Conservation (phyloP, 768 basidiomycete genomes). For the Hemileccinum impolitum region DNA sequence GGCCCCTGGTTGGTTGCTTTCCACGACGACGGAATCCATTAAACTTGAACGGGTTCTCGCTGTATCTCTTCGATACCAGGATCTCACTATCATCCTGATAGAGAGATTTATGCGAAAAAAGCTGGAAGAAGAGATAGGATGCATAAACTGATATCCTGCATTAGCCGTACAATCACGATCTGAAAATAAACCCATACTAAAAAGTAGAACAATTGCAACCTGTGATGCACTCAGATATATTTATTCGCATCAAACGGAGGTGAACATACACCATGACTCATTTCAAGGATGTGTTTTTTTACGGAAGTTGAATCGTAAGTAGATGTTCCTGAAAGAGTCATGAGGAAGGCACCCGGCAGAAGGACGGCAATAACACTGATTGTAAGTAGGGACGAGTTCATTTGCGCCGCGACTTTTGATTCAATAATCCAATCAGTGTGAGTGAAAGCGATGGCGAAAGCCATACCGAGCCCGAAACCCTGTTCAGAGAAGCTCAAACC, state of each 20-base stretch:
- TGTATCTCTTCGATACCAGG: slow-evolving; percentile 39
- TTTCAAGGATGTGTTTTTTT: slow-evolving; percentile 44
- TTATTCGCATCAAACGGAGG: not conserved
- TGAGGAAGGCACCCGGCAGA: slow-evolving; percentile 59
- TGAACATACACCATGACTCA: slow-evolving; percentile 70
- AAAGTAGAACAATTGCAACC: slow-evolving; percentile 75
- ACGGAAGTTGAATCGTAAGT: not conserved
- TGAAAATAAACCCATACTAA: slow-evolving; percentile 47
- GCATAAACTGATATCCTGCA: slow-evolving; percentile 52
- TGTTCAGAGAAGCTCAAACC: slow-evolving; percentile 76
- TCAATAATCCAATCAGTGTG: not conserved
- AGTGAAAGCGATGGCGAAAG: not conserved
- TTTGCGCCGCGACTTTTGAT: slow-evolving; percentile 60
- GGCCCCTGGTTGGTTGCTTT: slow-evolving; percentile 3
- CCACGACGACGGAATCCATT: slow-evolving; percentile 14
- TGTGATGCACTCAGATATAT: slow-evolving; percentile 24
- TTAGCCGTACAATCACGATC: not conserved
- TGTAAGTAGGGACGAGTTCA: slow-evolving; percentile 70
- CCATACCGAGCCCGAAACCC: slow-evolving; percentile 67
- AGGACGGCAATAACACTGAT: slow-evolving; percentile 79
- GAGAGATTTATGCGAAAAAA: slow-evolving; percentile 72
- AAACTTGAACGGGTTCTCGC: slow-evolving; percentile 36
- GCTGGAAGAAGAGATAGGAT: slow-evolving; percentile 77
- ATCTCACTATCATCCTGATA: slow-evolving; percentile 47
- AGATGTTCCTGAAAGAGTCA: not conserved